Evolutionary conservation across 192 early-diverging fungal genomes (phyloP).

Genomic region (Mortierella hygrophila): DNA sequence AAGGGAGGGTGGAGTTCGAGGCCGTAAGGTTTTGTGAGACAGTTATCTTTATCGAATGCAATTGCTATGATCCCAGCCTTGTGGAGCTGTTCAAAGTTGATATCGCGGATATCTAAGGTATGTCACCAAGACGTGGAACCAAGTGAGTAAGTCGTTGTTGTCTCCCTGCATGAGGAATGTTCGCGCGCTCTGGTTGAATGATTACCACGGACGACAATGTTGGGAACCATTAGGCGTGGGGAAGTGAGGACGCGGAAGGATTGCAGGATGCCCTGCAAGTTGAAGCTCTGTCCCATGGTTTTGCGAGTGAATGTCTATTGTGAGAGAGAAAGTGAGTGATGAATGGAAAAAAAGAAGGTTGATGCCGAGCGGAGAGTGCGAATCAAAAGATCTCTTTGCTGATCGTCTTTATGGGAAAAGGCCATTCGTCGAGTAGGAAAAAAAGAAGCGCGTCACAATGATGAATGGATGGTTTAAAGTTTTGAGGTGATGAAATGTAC

Average conservation of each 20-base stretch:
- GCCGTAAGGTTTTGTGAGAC: constrained; percentile 88
- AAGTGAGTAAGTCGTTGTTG: neutral
- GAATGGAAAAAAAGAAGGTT: neutral
- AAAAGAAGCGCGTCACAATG: constrained; percentile 5
- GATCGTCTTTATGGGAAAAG: neutral
- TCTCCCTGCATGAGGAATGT: neutral
- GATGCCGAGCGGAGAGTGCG: neutral
- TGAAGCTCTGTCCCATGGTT: constrained; percentile 86
- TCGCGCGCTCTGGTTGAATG: neutral
- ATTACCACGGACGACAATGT: constrained; percentile 76
- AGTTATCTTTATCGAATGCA: constrained; percentile 99
- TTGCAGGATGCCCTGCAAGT: constrained; percentile 72
- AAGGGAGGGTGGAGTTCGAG: constrained; percentile 78
- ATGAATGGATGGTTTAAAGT: neutral
- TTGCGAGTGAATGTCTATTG: neutral
- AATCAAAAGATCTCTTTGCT: too few relatives aligned
- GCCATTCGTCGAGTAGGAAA: too few relatives aligned
- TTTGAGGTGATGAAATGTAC: neutral
- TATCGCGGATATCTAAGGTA: constrained; percentile 70
- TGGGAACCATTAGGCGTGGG: constrained; percentile 81
- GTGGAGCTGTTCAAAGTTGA: constrained; percentile 74
- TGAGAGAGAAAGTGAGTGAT: neutral
- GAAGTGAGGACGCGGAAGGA: constrained; percentile 65
- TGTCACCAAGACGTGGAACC: neutral
- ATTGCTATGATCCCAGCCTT: constrained; percentile 74